phyloP scores from a whole-genome alignment of 1,284 basidiomycete genomes.

The Apiotrichum siamense region DNA sequence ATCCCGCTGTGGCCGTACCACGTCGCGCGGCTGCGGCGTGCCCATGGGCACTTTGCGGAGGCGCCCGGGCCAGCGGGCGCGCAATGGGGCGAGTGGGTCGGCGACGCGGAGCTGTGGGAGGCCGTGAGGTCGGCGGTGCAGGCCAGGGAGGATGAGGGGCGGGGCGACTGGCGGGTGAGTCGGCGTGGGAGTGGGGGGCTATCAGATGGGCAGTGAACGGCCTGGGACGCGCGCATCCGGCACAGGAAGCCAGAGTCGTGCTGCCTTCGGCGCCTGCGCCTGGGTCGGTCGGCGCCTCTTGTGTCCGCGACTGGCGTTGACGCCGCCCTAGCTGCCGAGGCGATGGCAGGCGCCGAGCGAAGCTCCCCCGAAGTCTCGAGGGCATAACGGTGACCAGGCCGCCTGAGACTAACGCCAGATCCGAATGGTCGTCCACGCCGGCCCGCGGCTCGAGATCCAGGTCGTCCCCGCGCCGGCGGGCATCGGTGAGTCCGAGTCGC shows the following conservation, averaged over 20 bases:
- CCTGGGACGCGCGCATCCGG: too few species aligned
- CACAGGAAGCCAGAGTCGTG: too few species aligned
- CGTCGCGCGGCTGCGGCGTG: conserved; percentile 26
- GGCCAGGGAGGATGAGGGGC: conserved; percentile 2
- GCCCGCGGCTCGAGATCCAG: conserved; percentile 21
- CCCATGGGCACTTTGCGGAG: conserved; percentile 28
- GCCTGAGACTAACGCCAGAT: conserved; percentile 12
- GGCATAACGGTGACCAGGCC: neutral
- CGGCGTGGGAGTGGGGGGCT: neutral
- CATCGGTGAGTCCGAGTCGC: conserved; percentile 17
- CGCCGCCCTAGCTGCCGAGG: too few species aligned
- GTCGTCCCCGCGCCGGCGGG: conserved; percentile 25
- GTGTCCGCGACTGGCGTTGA: too few species aligned
- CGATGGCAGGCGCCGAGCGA: too few species aligned
- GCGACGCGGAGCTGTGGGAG: conserved; percentile 25
- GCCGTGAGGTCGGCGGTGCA: conserved; percentile 12
- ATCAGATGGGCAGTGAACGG: too few species aligned
- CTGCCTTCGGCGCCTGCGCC: too few species aligned
- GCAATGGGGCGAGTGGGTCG: conserved; percentile 29
- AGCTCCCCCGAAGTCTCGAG: neutral
- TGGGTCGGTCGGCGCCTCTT: too few species aligned
- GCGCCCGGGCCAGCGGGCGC: conserved; percentile 9
- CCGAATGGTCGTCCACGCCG: conserved; percentile 24
- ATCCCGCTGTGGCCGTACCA: conserved; percentile 32
- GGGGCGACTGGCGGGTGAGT: conserved; percentile 36